Percentiles rank a stretch among this genome's conserved stretches.
Evolutionary conservation across 177 flowering plant genomes (phyloP).

Genomic region (Vitis hybrid): DNA sequence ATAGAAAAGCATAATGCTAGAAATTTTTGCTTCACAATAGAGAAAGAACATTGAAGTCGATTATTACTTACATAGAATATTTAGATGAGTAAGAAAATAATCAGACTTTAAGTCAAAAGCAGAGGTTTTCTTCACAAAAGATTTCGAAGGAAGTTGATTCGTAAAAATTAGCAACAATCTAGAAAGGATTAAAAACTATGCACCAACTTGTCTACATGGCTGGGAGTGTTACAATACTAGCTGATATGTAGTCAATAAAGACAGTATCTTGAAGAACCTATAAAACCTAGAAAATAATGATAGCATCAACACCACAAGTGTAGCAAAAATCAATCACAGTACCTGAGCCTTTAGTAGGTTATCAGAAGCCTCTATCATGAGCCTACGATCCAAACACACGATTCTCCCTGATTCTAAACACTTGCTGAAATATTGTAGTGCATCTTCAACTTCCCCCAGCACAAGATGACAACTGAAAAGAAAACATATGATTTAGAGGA

Average conservation of each 20-base stretch:
- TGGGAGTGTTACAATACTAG: not conserved
- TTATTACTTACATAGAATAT: too few relatives aligned
- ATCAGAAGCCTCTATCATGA: slow-evolving; percentile 71
- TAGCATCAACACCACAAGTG: not conserved
- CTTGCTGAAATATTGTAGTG: slow-evolving; percentile 45
- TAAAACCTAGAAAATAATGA: slow-evolving; percentile 3
- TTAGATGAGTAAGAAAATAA: too few relatives aligned
- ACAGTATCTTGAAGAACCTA: not conserved
- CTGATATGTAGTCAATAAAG: not conserved
- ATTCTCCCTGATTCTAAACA: slow-evolving; percentile 46
- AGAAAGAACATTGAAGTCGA: too few relatives aligned
- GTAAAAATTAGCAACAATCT: too few relatives aligned
- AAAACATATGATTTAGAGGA: not conserved
- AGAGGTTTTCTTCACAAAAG: too few relatives aligned
- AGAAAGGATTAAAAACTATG: too few relatives aligned
- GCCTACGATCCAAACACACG: slow-evolving; percentile 67
- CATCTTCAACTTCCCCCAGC: slow-evolving; percentile 75
- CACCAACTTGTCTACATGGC: too few relatives aligned
- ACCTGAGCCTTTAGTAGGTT: slow-evolving; percentile 84
- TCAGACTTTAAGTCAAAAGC: too few relatives aligned
- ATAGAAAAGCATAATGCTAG: too few relatives aligned
- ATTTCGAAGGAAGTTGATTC: too few relatives aligned
- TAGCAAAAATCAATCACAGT: slow-evolving; percentile 9
- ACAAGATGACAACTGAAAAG: slow-evolving; percentile 68
- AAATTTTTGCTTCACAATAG: too few relatives aligned